These are phyloP conservation scores for Rosa chinensis DNA, from an alignment of 306 rosid species.

Conservation along the genomic window DNA sequence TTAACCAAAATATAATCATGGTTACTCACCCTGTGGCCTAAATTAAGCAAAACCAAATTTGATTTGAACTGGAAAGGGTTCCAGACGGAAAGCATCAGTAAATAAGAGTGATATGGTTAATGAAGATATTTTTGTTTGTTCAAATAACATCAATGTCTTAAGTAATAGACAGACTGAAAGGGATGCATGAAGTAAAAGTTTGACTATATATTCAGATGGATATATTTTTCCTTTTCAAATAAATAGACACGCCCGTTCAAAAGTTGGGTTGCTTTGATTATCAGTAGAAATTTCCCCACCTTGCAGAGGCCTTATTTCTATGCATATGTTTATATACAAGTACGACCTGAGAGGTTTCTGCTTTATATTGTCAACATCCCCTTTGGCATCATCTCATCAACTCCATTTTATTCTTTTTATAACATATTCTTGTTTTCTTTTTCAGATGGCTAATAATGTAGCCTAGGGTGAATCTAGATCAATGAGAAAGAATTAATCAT, in stretches of 20 bases:
- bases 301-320: slow-evolving; percentile 16
- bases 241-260: neutral
- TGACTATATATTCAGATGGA: slow-evolving; percentile 1
- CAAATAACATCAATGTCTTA: slow-evolving; percentile 15
- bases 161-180: slow-evolving; percentile 13
- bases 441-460: slow-evolving; percentile 15
- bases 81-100: slow-evolving; percentile 32
- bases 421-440: neutral
- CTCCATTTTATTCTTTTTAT: slow-evolving; percentile 12
- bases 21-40: slow-evolving; percentile 28
- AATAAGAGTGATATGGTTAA: neutral
- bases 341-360: slow-evolving; percentile 14
- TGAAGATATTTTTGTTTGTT: slow-evolving; percentile 4
- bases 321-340: neutral
- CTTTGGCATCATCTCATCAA: slow-evolving; percentile 16
- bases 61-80: slow-evolving; percentile 22
- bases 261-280: slow-evolving; percentile 31
- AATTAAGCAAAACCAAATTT: slow-evolving; percentile 19
- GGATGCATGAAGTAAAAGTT: slow-evolving; percentile 12
- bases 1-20: slow-evolving; percentile 41
- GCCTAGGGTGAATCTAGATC: slow-evolving; percentile 38
- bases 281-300: slow-evolving; percentile 38
- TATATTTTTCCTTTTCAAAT: neutral
- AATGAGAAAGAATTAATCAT: slow-evolving; percentile 43
- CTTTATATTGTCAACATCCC: slow-evolving; percentile 23